A percentile compares a stretch with the other conserved stretches of the same genome.
These are phyloP conservation scores for Sutorius eximius DNA, from an alignment of 1,284 basidiomycete species.

Conservation along the genomic window DNA sequence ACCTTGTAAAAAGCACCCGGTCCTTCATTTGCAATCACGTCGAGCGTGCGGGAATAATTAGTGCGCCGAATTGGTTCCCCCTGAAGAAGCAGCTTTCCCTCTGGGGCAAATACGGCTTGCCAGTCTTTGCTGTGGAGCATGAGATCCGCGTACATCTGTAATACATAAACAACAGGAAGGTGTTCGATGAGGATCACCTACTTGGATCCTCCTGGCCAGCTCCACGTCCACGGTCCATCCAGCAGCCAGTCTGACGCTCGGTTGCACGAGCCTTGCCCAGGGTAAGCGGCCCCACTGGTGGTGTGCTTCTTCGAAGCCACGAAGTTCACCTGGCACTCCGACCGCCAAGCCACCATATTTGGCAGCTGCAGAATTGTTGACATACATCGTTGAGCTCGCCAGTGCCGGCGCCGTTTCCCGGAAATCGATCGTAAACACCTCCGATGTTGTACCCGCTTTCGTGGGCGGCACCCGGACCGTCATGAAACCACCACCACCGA, in stretches of 20 bases:
- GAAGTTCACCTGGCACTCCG: slow-evolving; percentile 85
- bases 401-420: slow-evolving; percentile 81
- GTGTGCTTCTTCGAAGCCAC: slow-evolving; percentile 81
- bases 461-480: slow-evolving; percentile 74
- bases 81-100: slow-evolving; percentile 67
- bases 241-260: slow-evolving; percentile 71
- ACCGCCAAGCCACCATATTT: slow-evolving; percentile 78
- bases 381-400: slow-evolving; percentile 78
- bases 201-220: slow-evolving; percentile 70
- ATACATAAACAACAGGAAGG: slow-evolving; percentile 11
- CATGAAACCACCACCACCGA: slow-evolving; percentile 94
- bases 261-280: slow-evolving; percentile 78
- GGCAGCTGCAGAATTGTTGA: slow-evolving; percentile 48
- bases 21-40: slow-evolving; percentile 64
- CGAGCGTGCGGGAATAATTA: slow-evolving; percentile 70
- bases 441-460: slow-evolving; percentile 44
- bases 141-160: slow-evolving; percentile 52
- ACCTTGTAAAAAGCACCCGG: slow-evolving; percentile 76
- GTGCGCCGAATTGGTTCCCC: slow-evolving; percentile 73
- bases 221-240: slow-evolving; percentile 79
- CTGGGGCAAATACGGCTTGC: slow-evolving; percentile 77
- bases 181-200: slow-evolving; percentile 37
- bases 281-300: slow-evolving; percentile 74
- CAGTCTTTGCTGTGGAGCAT: slow-evolving; percentile 82
- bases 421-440: slow-evolving; percentile 82